These are phyloP conservation scores for Neurospora cerealis DNA, from an alignment of 495 filamentous ascomycete genomes.

Conservation along the genomic window DNA sequence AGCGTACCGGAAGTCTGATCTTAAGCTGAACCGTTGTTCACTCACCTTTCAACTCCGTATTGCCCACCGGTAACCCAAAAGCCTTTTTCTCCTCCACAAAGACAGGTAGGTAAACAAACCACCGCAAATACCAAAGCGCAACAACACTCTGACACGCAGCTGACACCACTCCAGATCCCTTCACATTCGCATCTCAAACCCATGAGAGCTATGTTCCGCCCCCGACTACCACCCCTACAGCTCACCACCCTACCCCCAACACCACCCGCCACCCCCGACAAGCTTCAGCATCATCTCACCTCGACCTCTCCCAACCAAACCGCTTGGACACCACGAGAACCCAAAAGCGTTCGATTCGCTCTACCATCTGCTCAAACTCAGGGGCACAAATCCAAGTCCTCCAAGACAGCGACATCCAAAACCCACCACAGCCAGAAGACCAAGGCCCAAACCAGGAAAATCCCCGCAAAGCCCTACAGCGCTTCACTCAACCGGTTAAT, in stretches of 20 bases:
- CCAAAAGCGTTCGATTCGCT: background rate
- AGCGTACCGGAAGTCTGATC: background rate
- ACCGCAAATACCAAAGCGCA: too few species aligned
- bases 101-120: background rate
- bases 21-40: background rate
- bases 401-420: background rate
- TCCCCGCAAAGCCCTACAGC: background rate
- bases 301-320: background rate
- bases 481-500: background rate
- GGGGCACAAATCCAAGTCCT: background rate
- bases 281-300: background rate
- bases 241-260: background rate
- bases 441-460: background rate
- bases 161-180: background rate
- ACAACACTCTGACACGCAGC: background rate
- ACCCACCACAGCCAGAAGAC: background rate
- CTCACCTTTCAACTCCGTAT: background rate
- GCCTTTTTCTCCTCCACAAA: background rate
- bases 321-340: background rate
- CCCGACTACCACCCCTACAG: background rate
- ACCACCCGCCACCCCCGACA: background rate
- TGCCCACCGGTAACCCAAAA: background rate
- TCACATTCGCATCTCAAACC: background rate
- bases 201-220: background rate
- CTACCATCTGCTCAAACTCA: background rate